These are phyloP conservation scores for Symbiodinium pilosum DNA, from an alignment of 73 alveolate species.

Conservation along the genomic window DNA sequence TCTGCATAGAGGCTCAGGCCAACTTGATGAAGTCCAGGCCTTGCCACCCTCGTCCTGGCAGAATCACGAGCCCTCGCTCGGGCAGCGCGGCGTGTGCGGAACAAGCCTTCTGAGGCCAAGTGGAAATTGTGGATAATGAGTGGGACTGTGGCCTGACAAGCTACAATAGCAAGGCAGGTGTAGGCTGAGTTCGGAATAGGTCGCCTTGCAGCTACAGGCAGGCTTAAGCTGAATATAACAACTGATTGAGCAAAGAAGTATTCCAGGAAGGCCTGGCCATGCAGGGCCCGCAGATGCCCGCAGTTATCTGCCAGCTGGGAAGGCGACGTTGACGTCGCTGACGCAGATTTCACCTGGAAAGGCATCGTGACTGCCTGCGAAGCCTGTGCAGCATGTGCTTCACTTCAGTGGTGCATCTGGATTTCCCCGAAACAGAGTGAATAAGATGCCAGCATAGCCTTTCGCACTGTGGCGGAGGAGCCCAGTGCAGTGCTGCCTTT, in stretches of 20 bases:
- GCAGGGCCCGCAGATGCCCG: no score
- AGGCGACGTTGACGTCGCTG: conserved; percentile 5
- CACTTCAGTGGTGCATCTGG: background rate
- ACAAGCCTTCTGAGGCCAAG: background rate
- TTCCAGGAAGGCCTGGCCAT: no score
- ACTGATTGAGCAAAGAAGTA: no score
- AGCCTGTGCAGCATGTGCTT: background rate
- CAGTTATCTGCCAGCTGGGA: no score
- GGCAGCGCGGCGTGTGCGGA: background rate
- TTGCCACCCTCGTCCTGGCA: conserved; percentile 42
- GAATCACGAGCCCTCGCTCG: conserved; percentile 29
- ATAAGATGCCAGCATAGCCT: background rate
- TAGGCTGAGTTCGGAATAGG: no score
- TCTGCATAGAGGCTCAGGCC: background rate
- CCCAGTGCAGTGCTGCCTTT: background rate
- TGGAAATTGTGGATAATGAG: background rate
- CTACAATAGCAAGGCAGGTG: no score
- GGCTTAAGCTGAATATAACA: no score
- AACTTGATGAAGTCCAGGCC: background rate
- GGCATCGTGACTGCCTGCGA: background rate
- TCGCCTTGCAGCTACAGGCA: no score
- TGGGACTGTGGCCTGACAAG: no score
- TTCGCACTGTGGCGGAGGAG: background rate
- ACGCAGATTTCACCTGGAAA: background rate
- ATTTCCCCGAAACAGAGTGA: background rate